phyloP scores from a whole-genome alignment of 441 rosid genomes.

The Mallotus japonicus region DNA sequence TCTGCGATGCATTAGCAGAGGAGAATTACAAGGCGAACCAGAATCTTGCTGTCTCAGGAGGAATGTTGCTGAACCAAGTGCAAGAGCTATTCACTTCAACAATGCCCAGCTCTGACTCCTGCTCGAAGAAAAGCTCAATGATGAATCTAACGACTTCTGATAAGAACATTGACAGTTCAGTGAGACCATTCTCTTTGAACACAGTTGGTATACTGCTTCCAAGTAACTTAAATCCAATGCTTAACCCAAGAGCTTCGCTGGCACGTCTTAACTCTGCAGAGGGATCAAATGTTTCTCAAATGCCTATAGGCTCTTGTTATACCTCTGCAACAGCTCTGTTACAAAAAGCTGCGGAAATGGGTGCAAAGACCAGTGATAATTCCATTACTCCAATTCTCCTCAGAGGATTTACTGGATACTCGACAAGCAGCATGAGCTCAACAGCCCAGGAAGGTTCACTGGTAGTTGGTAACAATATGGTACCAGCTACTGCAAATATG shows the following conservation, averaged over 20 bases:
- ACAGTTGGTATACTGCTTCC: slow-evolving; percentile 36
- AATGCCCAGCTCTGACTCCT: slow-evolving; percentile 33
- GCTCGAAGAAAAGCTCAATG: slow-evolving; percentile 31
- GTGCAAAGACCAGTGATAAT: slow-evolving; percentile 49
- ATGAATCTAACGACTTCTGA: slow-evolving; percentile 32
- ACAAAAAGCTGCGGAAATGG: slow-evolving; percentile 66
- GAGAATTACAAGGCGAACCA: slow-evolving; percentile 44
- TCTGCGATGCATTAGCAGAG: slow-evolving; percentile 58
- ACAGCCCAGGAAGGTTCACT: slow-evolving; percentile 30
- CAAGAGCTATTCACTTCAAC: slow-evolving; percentile 35
- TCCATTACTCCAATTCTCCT: slow-evolving; percentile 46
- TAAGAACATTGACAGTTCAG: slow-evolving; percentile 28
- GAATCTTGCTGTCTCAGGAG: slow-evolving; percentile 27
- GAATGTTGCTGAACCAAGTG: slow-evolving; percentile 33
- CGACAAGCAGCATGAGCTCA: slow-evolving; percentile 27
- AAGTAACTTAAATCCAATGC: slow-evolving; percentile 26
- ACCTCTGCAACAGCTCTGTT: slow-evolving; percentile 58
- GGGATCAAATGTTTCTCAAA: slow-evolving; percentile 28
- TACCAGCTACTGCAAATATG: slow-evolving; percentile 14
- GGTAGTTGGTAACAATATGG: slow-evolving; percentile 17
- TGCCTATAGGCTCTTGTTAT: slow-evolving; percentile 29
- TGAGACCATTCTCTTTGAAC: slow-evolving; percentile 34
- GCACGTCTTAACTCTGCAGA: slow-evolving; percentile 18
- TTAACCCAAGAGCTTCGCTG: slow-evolving; percentile 28
- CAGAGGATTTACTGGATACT: slow-evolving; percentile 48